phyloP scores from a whole-genome alignment of 352 stramenopile genomes.

The Phytophthora fragariaefolia region DNA sequence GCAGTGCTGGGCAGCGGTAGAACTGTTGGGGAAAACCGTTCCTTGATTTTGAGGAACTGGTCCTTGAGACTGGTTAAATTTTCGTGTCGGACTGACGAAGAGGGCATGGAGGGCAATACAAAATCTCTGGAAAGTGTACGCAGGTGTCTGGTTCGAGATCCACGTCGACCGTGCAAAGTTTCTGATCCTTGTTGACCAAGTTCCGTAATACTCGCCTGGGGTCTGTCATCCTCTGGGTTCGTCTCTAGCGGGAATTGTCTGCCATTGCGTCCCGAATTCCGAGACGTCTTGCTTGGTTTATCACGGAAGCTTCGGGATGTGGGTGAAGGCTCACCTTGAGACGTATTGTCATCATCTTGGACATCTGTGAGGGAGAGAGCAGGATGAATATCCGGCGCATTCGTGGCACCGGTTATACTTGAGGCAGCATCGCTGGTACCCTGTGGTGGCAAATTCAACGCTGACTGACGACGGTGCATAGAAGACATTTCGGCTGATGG shows the following conservation, averaged over 20 bases:
- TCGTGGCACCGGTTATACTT: background rate
- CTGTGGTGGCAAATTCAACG: constrained; percentile 36
- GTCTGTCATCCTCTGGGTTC: constrained; percentile 19
- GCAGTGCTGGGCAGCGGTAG: constrained; percentile 22
- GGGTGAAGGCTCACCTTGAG: constrained; percentile 36
- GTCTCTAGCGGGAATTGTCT: constrained; percentile 17
- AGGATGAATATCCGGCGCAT: constrained; percentile 8
- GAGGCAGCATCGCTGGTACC: background rate
- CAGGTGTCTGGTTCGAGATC: constrained; percentile 25
- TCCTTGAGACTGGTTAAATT: constrained; percentile 81
- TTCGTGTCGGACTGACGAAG: constrained; percentile 55
- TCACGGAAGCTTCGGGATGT: constrained; percentile 33
- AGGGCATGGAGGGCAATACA: constrained; percentile 48
- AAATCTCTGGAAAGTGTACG: constrained; percentile 66
- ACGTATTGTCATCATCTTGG: constrained; percentile 27
- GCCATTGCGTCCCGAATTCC: constrained; percentile 1
- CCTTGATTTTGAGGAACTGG: constrained; percentile 84
- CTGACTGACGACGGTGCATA: constrained; percentile 53
- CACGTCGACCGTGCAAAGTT: constrained; percentile 40
- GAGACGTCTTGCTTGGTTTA: constrained; percentile 24
- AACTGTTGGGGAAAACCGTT: constrained; percentile 64
- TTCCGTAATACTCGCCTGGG: background rate
- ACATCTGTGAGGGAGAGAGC: constrained; percentile 25
- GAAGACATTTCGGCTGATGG: constrained; percentile 45
- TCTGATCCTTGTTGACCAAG: constrained; percentile 19